Evolutionary conservation across 129 eudicot species (phyloP), one percentile per base, ranked within the genome.

Genomic region (Flaveria brownii): DNA sequence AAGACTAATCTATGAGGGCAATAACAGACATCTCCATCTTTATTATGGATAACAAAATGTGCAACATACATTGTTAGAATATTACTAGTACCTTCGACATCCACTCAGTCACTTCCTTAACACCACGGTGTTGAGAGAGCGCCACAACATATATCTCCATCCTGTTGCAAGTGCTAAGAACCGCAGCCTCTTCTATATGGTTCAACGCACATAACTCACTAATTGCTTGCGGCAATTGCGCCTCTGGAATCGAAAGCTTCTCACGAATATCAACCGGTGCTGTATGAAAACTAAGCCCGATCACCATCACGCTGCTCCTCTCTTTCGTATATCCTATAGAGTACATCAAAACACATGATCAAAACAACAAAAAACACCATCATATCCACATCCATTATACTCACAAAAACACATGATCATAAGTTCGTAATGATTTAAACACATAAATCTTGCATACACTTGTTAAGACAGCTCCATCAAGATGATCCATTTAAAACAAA

Each of bases 71-170:
- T 78, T 54, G 23, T 14, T 42, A 42, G 49, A 59, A 45, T 61
- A 3, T 28, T 13, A n/a, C 26, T 59, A 57, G 73, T 85, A 92
- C 97, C 97, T 92, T 92, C 0, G 97, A 92, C 96, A 89, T 89
- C 97, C 97, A 92, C 72, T 90, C 98, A 30, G 96, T 92, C n/a
- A 92, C 98, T 81, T 92, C 96, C 70, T 86, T 89, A 64, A 92
- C 85, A 47, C 96, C 97, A 71, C 91, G 97, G 57, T 92, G 86
- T 72, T 84, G 93, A 22, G 96, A 87, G 72, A 89, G 88, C 67
- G 97, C 96, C 63, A 89, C 87, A 15, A 92, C 96, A 66, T 92
- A 92, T 64, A 92, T 87, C 78, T 92, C 97, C 91, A 89, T 78
- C 79, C 98, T 84, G 87, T 92, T 92, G 30, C 96, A 90, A 22